Evolutionary conservation across 2,329 filamentous ascomycete genomes (phyloP), one percentile per base, ranked within the genome.

Genomic region (Talaromyces marneffei): DNA sequence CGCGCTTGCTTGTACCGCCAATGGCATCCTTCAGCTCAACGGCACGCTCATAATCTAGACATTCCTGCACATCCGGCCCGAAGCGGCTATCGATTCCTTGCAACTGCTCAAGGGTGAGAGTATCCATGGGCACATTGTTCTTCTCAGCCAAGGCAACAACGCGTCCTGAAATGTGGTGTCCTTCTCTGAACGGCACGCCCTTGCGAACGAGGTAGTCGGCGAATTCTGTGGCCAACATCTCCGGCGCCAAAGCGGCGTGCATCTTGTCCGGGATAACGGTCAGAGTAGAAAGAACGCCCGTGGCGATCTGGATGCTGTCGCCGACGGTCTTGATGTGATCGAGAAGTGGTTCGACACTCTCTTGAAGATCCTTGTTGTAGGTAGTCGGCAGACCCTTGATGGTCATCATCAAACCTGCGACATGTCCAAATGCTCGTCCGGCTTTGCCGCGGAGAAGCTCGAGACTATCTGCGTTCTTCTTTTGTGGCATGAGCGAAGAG

Each of bases 321-420:
- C 83, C 83, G 64, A 94, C 82, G 5, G 90, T 93, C 82, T 92
- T 90, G 75, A 92, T 84, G 72, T 87, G 85, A 74, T 95, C 90
- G 54, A 96, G 84, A 77, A 96, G 85, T n/a, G 89, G 88, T 80
- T 95, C 89, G 64, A 90, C 87, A 62, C 85, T 88, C 77, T 96
- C 91, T 76, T 96, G 91, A n/a, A 95, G 77, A 74, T 96, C 91
- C 77, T 95, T 96, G 80, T 95, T 93, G 80, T 95, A 95, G 2
- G 89, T 91, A 46, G 84, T 89, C 1, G 90, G 89, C 29, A 94
- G 83, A 60, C 88, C 88, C 75, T 89, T 88, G 74, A 87, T 75
- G 39, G 86, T 90, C 78, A 87, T 87, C 83, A 91, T 91, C 65
- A 94, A 77, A 39, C 90, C 90, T 4, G 88, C 84, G 85, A 93